phyloP scores from a whole-genome alignment of 2,329 filamentous ascomycete genomes.

The Aureobasidium leucospermi region DNA sequence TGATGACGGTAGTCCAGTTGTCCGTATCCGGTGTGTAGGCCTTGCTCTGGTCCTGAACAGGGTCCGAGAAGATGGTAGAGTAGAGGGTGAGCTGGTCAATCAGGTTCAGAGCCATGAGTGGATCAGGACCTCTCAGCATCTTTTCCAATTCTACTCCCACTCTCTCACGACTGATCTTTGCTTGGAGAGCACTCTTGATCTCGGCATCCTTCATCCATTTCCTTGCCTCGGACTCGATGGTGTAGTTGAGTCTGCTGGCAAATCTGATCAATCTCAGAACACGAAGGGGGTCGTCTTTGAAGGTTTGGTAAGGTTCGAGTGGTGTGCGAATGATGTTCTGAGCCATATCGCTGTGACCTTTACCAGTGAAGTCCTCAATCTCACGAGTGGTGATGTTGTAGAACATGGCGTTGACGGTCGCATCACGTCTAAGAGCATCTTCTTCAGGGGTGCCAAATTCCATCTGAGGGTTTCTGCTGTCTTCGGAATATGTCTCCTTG shows the following conservation, averaged over 20 bases:
- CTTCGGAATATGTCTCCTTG: conserved; percentile 83
- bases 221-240: conserved; percentile 63
- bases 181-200: conserved; percentile 70
- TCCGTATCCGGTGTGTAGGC: conserved; percentile 49
- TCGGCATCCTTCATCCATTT: conserved; percentile 66
- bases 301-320: conserved; percentile 80
- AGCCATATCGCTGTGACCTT: conserved; percentile 67
- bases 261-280: conserved; percentile 85
- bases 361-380: conserved; percentile 77
- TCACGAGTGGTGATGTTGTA: conserved; percentile 77
- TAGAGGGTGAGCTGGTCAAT: conserved; percentile 64
- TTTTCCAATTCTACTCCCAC: conserved; percentile 85
- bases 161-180: conserved; percentile 88
- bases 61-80: conserved; percentile 65
- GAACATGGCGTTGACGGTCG: conserved; percentile 91
- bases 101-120: conserved; percentile 54
- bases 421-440: conserved; percentile 82
- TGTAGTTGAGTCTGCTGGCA: conserved; percentile 74
- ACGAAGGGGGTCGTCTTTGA: conserved; percentile 85
- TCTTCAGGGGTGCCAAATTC: conserved; percentile 90
- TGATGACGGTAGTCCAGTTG: conserved; percentile 58
- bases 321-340: conserved; percentile 73
- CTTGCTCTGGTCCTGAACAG: conserved; percentile 40
- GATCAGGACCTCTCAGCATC: conserved; percentile 71
- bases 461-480: conserved; percentile 83